Conservation (phyloP, 768 basidiomycete species). For the Trichaptum fuscoviolaceum region DNA sequence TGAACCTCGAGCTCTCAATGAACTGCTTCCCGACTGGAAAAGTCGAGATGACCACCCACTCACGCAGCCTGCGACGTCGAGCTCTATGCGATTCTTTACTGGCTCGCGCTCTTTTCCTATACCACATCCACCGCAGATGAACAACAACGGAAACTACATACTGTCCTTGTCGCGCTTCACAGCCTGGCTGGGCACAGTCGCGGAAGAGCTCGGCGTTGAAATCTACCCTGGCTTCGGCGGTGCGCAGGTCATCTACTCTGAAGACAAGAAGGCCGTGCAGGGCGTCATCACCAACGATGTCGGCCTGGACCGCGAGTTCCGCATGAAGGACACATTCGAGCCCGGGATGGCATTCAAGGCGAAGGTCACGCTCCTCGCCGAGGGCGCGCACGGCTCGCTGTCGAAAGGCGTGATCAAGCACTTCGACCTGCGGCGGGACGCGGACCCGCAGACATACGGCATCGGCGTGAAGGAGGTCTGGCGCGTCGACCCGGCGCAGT, state of each 20-base stretch:
- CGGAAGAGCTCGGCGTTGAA: constrained; percentile 86
- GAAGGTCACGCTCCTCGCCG: constrained; percentile 87
- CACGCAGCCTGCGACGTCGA: constrained; percentile 70
- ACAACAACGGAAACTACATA: constrained; percentile 90
- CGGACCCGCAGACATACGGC: constrained; percentile 90
- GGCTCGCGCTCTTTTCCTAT: constrained; percentile 63
- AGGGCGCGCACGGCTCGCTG: constrained; percentile 92
- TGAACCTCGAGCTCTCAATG: constrained; percentile 86
- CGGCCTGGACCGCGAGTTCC: constrained; percentile 72
- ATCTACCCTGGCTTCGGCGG: constrained; percentile 97
- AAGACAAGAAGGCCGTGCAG: constrained; percentile 53
- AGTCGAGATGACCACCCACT: constrained; percentile 67
- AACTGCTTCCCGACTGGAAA: constrained; percentile 85
- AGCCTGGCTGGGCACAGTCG: constrained; percentile 82
- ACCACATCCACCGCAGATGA: constrained; percentile 97
- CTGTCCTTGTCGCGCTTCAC: constrained; percentile 85
- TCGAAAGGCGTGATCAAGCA: constrained; percentile 71
- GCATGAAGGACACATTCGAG: constrained; percentile 84
- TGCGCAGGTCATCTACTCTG: constrained; percentile 70
- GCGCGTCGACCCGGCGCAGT: constrained; percentile 63
- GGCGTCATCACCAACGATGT: constrained; percentile 94
- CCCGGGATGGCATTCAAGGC: constrained; percentile 96
- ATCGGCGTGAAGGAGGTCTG: constrained; percentile 98
- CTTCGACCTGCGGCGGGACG: constrained; percentile 59
- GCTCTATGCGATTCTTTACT: constrained; percentile 85